Evolutionary conservation across 805 yeast species (phyloP), one percentile per base, ranked within the genome.

Genomic region (Candida railenensis): DNA sequence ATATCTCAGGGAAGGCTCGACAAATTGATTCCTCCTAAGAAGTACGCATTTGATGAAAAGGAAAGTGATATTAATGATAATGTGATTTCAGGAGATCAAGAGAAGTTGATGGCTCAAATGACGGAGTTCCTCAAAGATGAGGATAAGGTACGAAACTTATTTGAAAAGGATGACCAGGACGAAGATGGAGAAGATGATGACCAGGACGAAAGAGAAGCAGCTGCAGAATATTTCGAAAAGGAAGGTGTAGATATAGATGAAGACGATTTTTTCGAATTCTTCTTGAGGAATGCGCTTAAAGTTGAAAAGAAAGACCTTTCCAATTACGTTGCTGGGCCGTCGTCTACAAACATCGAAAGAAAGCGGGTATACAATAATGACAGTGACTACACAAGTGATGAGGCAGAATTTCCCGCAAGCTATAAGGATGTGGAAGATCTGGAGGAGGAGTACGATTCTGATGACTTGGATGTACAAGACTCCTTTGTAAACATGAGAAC

Each of bases 241-340:
- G 48, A 45, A 9, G 42, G 38, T 9, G 58, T 71, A 15, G 77
- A 69, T 44, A 78, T 83, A 7, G 81, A 80, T 54, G 87, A 82
- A 53, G 89, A 83, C 56, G 89, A 84, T 54, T 84, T 84, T 56
- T 80, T 83, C 53, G 89, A 84, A 56, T 53, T 53, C 37, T 38
- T 53, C 12, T 43, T 45, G 20, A 43, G 41, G 40, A 49, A 49
- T 33, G 46, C 51, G 1, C 39, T 49, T 12, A 22, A 36, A 3
- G 15, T 43, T 11, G 36, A 37, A 8, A 21, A 37, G 5, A 25
- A 36, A 15, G 40, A 42, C 19, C 22, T 42, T 14, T 21, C 16
- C 14, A 15, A 19, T 19, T 42, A 18, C 19, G 16, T 20, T 3
- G 42, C 42, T 7, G 43, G 28, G 14, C 22, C 40, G 16, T 33